A percentile compares a stretch with the other conserved stretches of the same genome.
Conservation (phyloP, 2,329 filamentous ascomycete species). For the Didymosphaeria variabile region DNA sequence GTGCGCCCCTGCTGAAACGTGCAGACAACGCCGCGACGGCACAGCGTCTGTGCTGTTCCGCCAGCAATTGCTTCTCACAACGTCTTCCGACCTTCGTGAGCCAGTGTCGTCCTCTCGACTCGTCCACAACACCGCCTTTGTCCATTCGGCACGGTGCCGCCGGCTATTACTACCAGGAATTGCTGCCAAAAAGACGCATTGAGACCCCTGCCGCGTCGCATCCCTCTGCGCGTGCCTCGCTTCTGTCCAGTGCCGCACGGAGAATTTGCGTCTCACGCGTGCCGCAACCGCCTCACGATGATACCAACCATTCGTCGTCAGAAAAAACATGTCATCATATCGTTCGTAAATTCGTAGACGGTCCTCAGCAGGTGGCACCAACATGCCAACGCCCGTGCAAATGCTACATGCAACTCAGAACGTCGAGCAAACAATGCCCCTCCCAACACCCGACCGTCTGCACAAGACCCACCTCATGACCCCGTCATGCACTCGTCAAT, state of each 20-base stretch:
- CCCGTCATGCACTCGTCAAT: constrained; percentile 1
- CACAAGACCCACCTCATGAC: constrained; percentile 8
- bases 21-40: too few relatives aligned
- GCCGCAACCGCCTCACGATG: background rate
- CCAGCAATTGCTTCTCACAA: background rate
- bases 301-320: background rate
- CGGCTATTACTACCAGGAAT: background rate
- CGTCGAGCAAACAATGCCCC: constrained; percentile 14
- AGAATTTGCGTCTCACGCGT: constrained; percentile 12
- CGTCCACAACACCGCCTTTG: background rate
- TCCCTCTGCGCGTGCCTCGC: constrained; percentile 6
- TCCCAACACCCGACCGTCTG: constrained; percentile 1
- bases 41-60: constrained; percentile 2
- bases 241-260: constrained; percentile 8
- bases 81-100: background rate
- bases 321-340: background rate
- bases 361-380: background rate
- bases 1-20: constrained; percentile 19
- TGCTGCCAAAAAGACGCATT: background rate
- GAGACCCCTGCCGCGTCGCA: constrained; percentile 7
- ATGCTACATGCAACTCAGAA: background rate
- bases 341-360: constrained; percentile 5
- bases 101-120: background rate
- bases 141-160: background rate
- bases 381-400: background rate